Conservation (phyloP, 164 flowering plant genomes). For the Magnolia changhungtana region DNA sequence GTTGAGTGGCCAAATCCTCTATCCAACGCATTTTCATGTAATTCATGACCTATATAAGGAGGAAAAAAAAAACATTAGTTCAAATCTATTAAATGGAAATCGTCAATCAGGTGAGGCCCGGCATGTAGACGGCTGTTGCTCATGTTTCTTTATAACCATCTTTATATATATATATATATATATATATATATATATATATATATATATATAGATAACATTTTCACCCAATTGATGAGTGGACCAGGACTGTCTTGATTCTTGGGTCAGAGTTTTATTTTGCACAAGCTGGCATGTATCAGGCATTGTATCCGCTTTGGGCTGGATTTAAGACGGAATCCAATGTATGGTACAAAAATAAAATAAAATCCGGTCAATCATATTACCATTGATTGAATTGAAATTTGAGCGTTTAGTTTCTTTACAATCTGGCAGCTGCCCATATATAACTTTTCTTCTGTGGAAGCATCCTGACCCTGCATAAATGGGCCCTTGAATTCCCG, state of each 20-base stretch:
- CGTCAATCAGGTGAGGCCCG: background rate
- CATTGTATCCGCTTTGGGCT: too few relatives aligned
- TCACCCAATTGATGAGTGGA: too few relatives aligned
- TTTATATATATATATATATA: too few relatives aligned
- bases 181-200: too few relatives aligned
- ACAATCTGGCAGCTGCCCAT: background rate
- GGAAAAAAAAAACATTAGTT: background rate
- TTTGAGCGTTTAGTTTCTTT: background rate
- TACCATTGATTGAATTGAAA: background rate
- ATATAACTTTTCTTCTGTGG: slow-evolving; percentile 1
- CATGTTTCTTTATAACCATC: background rate
- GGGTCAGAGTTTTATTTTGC: too few relatives aligned
- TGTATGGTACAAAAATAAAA: too few relatives aligned
- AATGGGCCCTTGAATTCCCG: background rate
- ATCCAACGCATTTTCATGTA: background rate
- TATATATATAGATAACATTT: too few relatives aligned
- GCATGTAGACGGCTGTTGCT: background rate
- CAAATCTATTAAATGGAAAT: background rate
- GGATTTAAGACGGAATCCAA: background rate
- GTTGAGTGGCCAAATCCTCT: slow-evolving; percentile 34
- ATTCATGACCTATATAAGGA: background rate
- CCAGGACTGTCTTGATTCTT: too few relatives aligned
- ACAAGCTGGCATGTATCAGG: too few relatives aligned
- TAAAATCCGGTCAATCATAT: background rate
- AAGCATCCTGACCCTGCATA: background rate